Evolutionary conservation across 176 grass and related monocot species (phyloP).

Genomic region (Aegilops speltoides): DNA sequence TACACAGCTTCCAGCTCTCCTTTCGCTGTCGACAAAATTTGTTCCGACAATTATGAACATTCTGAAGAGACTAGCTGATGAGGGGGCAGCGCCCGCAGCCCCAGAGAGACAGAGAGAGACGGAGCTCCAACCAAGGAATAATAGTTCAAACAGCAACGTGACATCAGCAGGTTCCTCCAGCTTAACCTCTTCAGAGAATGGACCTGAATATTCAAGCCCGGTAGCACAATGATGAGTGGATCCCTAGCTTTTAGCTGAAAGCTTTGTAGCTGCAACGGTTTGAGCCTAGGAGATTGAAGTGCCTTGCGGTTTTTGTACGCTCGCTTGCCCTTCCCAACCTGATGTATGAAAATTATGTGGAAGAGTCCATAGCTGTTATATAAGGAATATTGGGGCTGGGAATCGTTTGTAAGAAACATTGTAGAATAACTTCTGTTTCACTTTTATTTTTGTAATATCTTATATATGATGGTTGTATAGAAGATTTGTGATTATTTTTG

Average conservation of each 20-base stretch:
- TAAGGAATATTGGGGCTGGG: constrained; percentile 30
- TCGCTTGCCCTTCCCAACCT: constrained; percentile 32
- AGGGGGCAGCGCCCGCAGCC: constrained; percentile 55
- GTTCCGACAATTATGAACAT: constrained; percentile 97
- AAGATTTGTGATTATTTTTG: constrained; percentile 15
- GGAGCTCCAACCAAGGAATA: constrained; percentile 73
- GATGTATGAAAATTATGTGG: constrained; percentile 10
- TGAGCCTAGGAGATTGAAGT: constrained; percentile 31
- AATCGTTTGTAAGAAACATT: constrained; percentile 41
- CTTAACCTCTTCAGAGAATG: constrained; percentile 49
- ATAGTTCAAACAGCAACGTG: constrained; percentile 57
- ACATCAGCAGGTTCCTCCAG: constrained; percentile 72
- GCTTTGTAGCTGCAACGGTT: constrained; percentile 18
- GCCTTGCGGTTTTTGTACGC: constrained; percentile 36
- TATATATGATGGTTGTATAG: constrained; percentile 53
- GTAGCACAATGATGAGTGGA: constrained; percentile 47
- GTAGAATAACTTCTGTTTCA: constrained; percentile 36
- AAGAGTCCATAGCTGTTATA: neutral
- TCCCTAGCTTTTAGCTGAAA: constrained; percentile 30
- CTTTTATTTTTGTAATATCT: constrained; percentile 33
- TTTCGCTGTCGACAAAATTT: constrained; percentile 94
- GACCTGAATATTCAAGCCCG: constrained; percentile 63
- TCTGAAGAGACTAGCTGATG: constrained; percentile 86
- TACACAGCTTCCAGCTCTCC: constrained; percentile 70
- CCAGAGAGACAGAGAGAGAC: constrained; percentile 49